phyloP scores from a whole-genome alignment of 2,329 filamentous ascomycete species.

The Coniella lustricola region DNA sequence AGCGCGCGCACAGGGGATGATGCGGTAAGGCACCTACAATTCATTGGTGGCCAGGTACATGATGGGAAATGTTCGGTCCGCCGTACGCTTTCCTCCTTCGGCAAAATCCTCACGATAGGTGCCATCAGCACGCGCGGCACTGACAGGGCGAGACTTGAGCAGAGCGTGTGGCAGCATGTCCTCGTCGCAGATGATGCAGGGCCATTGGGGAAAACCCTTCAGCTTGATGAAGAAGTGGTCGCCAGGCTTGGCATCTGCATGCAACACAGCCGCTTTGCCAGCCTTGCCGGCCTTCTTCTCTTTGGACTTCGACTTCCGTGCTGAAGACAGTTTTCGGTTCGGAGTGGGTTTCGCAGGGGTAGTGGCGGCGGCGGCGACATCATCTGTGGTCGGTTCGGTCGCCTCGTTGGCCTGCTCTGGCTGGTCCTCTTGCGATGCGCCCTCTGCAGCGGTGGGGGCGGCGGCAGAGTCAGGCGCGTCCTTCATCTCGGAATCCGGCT shows the following conservation, averaged over 20 bases:
- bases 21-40: slow-evolving; percentile 62
- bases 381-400: slow-evolving; percentile 23
- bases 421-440: slow-evolving; percentile 27
- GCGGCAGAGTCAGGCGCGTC: slow-evolving; percentile 55
- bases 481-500: slow-evolving; percentile 57
- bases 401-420: slow-evolving; percentile 20
- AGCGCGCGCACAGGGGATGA: not conserved
- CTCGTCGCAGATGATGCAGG: slow-evolving; percentile 88
- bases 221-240: slow-evolving; percentile 89
- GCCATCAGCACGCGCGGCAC: slow-evolving; percentile 73
- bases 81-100: slow-evolving; percentile 78
- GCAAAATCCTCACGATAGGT: slow-evolving; percentile 81
- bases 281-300: slow-evolving; percentile 81
- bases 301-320: slow-evolving; percentile 63
- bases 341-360: slow-evolving; percentile 39
- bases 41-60: slow-evolving; percentile 96
- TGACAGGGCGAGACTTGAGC: slow-evolving; percentile 72
- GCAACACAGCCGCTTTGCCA: slow-evolving; percentile 62
- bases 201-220: slow-evolving; percentile 93
- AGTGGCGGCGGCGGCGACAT: slow-evolving; percentile 26
- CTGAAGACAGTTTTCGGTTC: slow-evolving; percentile 68
- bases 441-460: slow-evolving; percentile 31
- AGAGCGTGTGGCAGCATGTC: slow-evolving; percentile 81
- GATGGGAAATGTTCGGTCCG: slow-evolving; percentile 82
- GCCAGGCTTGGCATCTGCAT: slow-evolving; percentile 79